Conservation (phyloP, 148 eudicot species). For the Vaccinium darrowii region DNA sequence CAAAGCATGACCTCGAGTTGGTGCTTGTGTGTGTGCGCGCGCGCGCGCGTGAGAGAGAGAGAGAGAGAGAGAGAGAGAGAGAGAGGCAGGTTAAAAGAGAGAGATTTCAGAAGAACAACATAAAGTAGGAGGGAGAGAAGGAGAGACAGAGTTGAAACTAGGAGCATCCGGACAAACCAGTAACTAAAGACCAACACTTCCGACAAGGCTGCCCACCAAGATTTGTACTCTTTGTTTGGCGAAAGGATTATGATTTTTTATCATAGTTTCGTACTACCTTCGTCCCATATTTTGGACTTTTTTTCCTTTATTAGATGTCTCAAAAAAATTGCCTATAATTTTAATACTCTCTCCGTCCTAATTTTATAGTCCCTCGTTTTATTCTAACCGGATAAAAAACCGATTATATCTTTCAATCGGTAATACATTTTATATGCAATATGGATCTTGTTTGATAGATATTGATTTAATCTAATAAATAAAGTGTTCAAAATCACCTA, state of each 20-base stretch:
- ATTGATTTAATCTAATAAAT: no score
- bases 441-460: no score
- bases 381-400: no score
- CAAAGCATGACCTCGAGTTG: background rate
- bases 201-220: background rate
- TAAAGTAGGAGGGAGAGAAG: background rate
- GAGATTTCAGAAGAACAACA: background rate
- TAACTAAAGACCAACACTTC: background rate
- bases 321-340: no score
- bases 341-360: no score
- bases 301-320: no score
- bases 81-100: background rate
- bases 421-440: no score
- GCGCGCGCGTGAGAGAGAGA: background rate
- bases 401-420: no score
- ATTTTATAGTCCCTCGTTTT: no score
- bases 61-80: background rate
- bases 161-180: background rate
- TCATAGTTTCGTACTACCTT: no score
- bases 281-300: no score
- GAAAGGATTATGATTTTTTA: background rate
- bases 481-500: no score
- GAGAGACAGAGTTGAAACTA: background rate
- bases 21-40: background rate
- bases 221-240: background rate